Percentiles rank a stretch among this genome's conserved stretches.
Conservation (phyloP, 345 rosid genomes). For the Viola odorata region DNA sequence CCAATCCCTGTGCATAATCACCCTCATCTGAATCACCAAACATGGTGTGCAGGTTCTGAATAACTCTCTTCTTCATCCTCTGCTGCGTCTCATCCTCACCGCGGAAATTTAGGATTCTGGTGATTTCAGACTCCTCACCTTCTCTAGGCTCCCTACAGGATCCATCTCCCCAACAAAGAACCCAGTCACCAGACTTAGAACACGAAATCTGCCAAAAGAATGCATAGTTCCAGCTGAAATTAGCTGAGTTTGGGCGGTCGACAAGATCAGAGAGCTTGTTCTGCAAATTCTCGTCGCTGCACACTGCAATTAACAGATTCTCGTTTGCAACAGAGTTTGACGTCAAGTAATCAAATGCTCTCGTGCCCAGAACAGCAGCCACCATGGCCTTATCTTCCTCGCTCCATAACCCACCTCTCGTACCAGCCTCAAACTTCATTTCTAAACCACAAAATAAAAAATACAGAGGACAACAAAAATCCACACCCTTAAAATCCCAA, state of each 20-base stretch:
- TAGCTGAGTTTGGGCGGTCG: constrained; percentile 59
- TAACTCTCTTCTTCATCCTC: constrained; percentile 78
- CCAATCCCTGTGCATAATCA: constrained; percentile 70
- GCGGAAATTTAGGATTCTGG: constrained; percentile 28
- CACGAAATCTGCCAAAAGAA: constrained; percentile 90
- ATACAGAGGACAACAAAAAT: neutral
- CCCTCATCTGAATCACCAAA: constrained; percentile 94
- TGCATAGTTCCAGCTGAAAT: constrained; percentile 96
- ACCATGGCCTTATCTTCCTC: constrained; percentile 69
- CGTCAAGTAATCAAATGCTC: constrained; percentile 67
- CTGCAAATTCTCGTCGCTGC: constrained; percentile 67
- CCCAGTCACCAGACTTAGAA: constrained; percentile 79
- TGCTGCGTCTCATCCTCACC: constrained; percentile 60
- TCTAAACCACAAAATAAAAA: constrained; percentile 10
- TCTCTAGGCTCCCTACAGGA: constrained; percentile 82
- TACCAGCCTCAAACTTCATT: constrained; percentile 53
- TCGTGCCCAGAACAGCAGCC: constrained; percentile 66
- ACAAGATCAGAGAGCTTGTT: constrained; percentile 90
- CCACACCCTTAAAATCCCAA: constrained; percentile 1
- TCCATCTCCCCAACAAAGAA: constrained; percentile 99
- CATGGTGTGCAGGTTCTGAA: constrained; percentile 73
- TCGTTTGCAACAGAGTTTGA: constrained; percentile 65
- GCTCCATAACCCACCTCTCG: constrained; percentile 57
- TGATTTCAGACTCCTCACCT: constrained; percentile 59
- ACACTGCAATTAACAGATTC: constrained; percentile 49